These are phyloP conservation scores for Phaeosphaeriaceae sp. DNA, from an alignment of 2,329 filamentous ascomycete species.

Conservation along the genomic window DNA sequence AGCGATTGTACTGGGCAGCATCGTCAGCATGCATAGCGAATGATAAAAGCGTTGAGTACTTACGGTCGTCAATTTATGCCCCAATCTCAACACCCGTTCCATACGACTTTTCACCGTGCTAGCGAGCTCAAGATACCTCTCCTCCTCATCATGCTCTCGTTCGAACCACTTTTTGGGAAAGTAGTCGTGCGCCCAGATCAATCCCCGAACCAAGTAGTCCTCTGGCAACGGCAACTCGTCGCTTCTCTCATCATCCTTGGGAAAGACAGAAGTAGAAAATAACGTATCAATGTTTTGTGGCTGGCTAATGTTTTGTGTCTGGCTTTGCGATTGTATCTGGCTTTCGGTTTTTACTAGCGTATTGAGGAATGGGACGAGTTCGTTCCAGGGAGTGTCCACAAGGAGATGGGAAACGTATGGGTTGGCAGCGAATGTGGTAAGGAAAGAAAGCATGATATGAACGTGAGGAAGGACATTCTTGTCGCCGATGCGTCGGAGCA, in stretches of 20 bases:
- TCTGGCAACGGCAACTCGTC: slow-evolving; percentile 68
- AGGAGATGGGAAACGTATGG: slow-evolving; percentile 40
- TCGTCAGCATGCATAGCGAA: slow-evolving; percentile 18
- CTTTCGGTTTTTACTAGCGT: slow-evolving; percentile 53
- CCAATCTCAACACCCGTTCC: slow-evolving; percentile 67
- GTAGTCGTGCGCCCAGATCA: slow-evolving; percentile 66
- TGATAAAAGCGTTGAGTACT: slow-evolving; percentile 12
- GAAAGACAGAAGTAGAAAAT: slow-evolving; percentile 52
- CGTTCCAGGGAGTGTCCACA: slow-evolving; percentile 59
- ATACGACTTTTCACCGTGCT: slow-evolving; percentile 65
- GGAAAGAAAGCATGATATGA: slow-evolving; percentile 68
- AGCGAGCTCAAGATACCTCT: slow-evolving; percentile 67
- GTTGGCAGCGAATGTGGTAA: slow-evolving; percentile 54
- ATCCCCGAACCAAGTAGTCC: slow-evolving; percentile 70
- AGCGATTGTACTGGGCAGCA: slow-evolving; percentile 29
- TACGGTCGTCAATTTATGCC: slow-evolving; percentile 53
- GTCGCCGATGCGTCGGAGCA: slow-evolving; percentile 62
- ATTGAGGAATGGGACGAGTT: slow-evolving; percentile 61
- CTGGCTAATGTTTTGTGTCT: slow-evolving; percentile 5
- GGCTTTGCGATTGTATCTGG: slow-evolving; percentile 15
- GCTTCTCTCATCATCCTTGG: slow-evolving; percentile 45
- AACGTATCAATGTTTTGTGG: slow-evolving; percentile 41
- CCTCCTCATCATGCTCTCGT: slow-evolving; percentile 70
- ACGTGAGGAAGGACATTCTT: slow-evolving; percentile 67
- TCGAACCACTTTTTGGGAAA: slow-evolving; percentile 68